Conservation (phyloP, 176 grass and related monocot species). For the Eremochloa ophiuroides region DNA sequence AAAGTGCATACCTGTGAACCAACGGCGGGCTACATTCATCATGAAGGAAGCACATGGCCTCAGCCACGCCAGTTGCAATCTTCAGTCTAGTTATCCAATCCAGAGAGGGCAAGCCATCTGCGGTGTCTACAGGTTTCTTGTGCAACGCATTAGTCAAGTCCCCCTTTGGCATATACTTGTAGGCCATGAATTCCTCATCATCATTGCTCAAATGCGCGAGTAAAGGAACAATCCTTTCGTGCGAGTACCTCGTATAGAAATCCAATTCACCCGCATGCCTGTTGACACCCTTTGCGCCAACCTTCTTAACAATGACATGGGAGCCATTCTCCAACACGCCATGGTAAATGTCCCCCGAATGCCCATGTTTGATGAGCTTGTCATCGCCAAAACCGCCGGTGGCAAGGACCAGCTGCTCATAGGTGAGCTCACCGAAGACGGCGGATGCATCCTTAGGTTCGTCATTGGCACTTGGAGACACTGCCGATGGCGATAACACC, state of each 20-base stretch:
- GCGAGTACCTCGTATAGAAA: conserved; percentile 40
- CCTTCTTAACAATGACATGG: conserved; percentile 66
- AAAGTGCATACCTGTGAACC: conserved; percentile 76
- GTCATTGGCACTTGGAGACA: conserved; percentile 17
- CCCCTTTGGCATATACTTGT: conserved; percentile 74
- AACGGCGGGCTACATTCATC: conserved; percentile 76
- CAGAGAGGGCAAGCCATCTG: conserved; percentile 62
- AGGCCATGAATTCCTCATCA: conserved; percentile 58
- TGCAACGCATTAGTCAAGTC: conserved; percentile 74
- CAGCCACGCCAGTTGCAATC: conserved; percentile 73
- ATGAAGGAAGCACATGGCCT: conserved; percentile 95
- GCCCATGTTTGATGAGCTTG: conserved; percentile 68
- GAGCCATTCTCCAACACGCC: conserved; percentile 68
- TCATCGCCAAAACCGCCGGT: conserved; percentile 48
- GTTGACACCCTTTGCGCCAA: conserved; percentile 30
- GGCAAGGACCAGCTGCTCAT: conserved; percentile 55
- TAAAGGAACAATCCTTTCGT: conserved; percentile 65
- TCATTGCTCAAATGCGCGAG: conserved; percentile 48
- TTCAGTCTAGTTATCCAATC: conserved; percentile 98
- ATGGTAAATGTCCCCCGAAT: conserved; percentile 72
- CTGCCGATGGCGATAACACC: conserved; percentile 22
- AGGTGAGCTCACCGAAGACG: conserved; percentile 36
- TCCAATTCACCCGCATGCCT: conserved; percentile 44
- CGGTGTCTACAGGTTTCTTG: conserved; percentile 42
- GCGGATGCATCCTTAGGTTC: not conserved